Base-by-base conservation (phyloP, 202 grass and related monocot species). In the Setaria italica region DNA sequence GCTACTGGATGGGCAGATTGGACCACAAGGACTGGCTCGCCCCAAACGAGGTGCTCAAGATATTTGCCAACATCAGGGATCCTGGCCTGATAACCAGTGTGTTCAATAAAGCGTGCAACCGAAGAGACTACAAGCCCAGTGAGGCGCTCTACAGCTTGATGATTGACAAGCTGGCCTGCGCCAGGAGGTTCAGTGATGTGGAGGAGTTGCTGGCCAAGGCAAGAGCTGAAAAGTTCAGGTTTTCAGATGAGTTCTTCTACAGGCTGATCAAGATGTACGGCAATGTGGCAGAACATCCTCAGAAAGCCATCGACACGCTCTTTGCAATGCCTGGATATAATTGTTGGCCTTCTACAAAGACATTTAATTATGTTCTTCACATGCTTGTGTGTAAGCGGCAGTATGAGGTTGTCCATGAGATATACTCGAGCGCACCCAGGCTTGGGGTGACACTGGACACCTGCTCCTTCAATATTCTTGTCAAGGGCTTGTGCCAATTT, bases 1-100 rank as follows among this genome's bases (percentile, higher is more conserved):
- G 42, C 57, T 92, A 87, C 73, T 98, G 91, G 89, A 65, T 95
- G 8, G 57, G 87, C 6, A 95, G 90, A 63, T 86, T 96, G 59
- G 89, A 96, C 76, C 90, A 94, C 82, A 95, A 84, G 85, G 96
- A 95, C 47, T 99, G 93, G 96, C 91, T 99, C 5, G 90, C 96
- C 62, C 93, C 96, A 9, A 94, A 99, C n/a, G 96, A 94, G 79
- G 56, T 99, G 20, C 65, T 95, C 65, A 94, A 99, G 85, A 87
- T 99, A 35, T 95, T 95, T 43, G 86, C 78, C 0, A 88, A 86
- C 64, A 71, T 99, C 47, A 74, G 79, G 68, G 88, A 94, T 70
- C 88, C 93, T 72, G 72, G 70, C 33, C 68, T 88, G 20, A 84
- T 95, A 70, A 71, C 87, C 32, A 64, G 51, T 76, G 81, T 88